Evolutionary conservation across 2,329 filamentous ascomycete genomes (phyloP).

Genomic region (Talaromyces pinophilus): DNA sequence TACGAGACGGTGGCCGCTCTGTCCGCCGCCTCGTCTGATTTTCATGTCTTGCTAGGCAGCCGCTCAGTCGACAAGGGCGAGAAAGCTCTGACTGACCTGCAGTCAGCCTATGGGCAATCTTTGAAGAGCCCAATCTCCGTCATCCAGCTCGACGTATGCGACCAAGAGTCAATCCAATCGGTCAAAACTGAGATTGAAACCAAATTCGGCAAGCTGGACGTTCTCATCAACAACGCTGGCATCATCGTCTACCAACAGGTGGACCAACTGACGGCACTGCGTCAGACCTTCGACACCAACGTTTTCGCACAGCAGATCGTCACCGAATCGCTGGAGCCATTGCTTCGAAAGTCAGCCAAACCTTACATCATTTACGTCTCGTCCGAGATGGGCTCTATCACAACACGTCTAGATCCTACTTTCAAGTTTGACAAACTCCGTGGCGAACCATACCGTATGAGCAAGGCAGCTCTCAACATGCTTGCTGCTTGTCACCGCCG

Average conservation of each 20-base stretch:
- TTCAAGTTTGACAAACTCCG: neutral
- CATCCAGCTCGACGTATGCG: neutral
- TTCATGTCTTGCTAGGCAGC: conserved; percentile 2
- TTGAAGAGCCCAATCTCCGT: neutral
- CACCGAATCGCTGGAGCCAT: neutral
- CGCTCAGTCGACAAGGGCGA: neutral
- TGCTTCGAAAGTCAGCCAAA: neutral
- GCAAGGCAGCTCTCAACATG: neutral
- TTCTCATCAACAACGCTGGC: conserved; percentile 7
- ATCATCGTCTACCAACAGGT: conserved; percentile 8
- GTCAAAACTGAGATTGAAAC: neutral
- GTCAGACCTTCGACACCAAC: neutral
- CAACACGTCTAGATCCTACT: neutral
- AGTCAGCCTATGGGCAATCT: neutral
- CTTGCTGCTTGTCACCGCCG: conserved; percentile 1
- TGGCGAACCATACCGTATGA: neutral
- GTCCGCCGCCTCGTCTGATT: neutral
- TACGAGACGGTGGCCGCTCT: conserved; percentile 4
- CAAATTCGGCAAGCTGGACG: neutral
- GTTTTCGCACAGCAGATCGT: neutral
- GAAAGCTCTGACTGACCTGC: neutral
- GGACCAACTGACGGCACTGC: neutral
- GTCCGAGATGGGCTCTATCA: neutral
- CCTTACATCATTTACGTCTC: neutral
- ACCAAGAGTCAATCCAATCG: neutral